A percentile compares a stretch with the other conserved stretches of the same genome.
Evolutionary conservation across 257 asterid genomes (phyloP).

Genomic region (Penstemon eatonii): DNA sequence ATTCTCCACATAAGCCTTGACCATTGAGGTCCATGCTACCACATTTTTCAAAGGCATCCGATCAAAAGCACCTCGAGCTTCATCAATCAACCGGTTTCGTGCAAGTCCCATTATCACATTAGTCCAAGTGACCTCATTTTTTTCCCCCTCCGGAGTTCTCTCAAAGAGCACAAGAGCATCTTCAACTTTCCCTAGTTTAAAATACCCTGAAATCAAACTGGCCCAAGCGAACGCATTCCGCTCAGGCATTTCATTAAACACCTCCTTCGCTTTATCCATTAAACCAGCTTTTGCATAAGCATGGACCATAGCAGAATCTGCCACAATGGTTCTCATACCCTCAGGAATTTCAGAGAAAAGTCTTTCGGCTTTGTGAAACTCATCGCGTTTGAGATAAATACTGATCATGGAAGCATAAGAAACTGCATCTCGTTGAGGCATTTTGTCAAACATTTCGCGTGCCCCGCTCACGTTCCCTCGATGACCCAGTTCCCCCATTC

Average conservation of each 20-base stretch:
- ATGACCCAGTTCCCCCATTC: constrained; percentile 42
- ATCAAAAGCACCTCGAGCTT: constrained; percentile 53
- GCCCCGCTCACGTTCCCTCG: constrained; percentile 45
- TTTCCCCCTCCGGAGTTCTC: constrained; percentile 51
- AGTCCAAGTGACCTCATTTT: constrained; percentile 57
- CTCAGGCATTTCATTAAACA: constrained; percentile 53
- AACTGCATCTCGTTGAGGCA: constrained; percentile 51
- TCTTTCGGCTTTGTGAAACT: constrained; percentile 46
- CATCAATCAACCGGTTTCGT: constrained; percentile 46
- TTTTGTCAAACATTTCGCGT: constrained; percentile 42
- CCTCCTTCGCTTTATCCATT: constrained; percentile 39
- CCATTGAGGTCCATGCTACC: constrained; percentile 61
- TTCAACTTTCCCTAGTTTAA: constrained; percentile 43
- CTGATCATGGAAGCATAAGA: constrained; percentile 55
- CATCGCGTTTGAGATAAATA: constrained; percentile 48
- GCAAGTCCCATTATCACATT: constrained; percentile 49
- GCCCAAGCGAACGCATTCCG: constrained; percentile 63
- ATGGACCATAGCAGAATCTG: constrained; percentile 65
- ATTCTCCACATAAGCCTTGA: constrained; percentile 46
- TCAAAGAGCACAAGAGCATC: constrained; percentile 43
- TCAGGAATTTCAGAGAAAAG: constrained; percentile 46
- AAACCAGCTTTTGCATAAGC: constrained; percentile 58
- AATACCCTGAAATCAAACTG: constrained; percentile 62
- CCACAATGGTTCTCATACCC: constrained; percentile 50
- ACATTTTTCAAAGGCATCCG: constrained; percentile 47